Evolutionary conservation across 164 flowering plant species (phyloP).

Genomic region (Berberis vulgaris): DNA sequence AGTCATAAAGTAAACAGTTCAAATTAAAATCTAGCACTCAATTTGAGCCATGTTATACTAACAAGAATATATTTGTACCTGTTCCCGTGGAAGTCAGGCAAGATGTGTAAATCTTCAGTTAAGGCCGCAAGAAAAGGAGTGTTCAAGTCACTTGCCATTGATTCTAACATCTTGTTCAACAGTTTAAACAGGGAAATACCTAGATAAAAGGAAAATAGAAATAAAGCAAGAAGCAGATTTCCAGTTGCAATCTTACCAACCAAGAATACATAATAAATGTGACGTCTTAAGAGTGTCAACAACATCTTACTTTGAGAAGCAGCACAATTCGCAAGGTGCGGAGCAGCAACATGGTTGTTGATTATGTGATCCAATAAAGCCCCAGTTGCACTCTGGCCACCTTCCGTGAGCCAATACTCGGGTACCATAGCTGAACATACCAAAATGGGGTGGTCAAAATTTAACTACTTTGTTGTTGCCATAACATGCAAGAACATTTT

Average conservation of each 20-base stretch:
- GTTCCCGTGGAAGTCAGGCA: conserved; percentile 97
- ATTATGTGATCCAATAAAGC: conserved; percentile 69
- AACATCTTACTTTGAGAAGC: conserved; percentile 63
- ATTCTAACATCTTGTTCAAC: conserved; percentile 60
- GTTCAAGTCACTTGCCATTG: conserved; percentile 41
- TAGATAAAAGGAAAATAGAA: conserved; percentile 19
- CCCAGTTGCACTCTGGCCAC: conserved; percentile 99
- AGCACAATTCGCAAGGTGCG: conserved; percentile 78
- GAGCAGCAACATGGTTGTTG: conserved; percentile 81
- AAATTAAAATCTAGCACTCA: neutral
- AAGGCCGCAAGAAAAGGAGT: conserved; percentile 76
- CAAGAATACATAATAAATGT: neutral
- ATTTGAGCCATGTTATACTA: conserved; percentile 1
- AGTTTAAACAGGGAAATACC: conserved; percentile 63
- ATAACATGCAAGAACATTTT: too few relatives aligned
- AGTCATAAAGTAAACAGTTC: conserved; percentile 9
- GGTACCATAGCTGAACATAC: conserved; percentile 76
- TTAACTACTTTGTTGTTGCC: too few relatives aligned
- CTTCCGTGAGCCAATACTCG: conserved; percentile 94
- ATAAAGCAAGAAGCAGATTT: neutral
- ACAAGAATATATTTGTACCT: conserved; percentile 28
- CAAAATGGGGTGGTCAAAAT: neutral
- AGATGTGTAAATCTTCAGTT: conserved; percentile 72
- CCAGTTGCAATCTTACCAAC: too few relatives aligned
- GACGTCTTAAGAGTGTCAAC: neutral